A percentile compares a stretch with the other conserved stretches of the same genome.
Conservation (phyloP, 139 green algal genomes). For the Chlorella sp. region DNA sequence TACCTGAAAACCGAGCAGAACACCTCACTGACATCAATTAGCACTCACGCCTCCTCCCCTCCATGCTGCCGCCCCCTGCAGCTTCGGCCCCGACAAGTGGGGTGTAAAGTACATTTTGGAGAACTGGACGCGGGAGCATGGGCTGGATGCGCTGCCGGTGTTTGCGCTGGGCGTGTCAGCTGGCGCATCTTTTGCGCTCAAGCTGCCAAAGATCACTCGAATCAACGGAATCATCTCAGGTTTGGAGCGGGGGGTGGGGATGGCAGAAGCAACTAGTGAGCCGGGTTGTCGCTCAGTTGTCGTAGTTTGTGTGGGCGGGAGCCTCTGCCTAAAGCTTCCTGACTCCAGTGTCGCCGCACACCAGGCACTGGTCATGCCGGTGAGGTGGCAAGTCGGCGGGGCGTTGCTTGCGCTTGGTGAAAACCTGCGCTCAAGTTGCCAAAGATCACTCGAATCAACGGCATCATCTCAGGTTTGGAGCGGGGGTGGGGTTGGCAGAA, state of each 20-base stretch:
- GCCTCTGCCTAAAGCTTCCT: too few relatives aligned
- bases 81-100: slow-evolving; percentile 1
- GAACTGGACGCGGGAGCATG: not conserved
- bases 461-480: slow-evolving; percentile 21
- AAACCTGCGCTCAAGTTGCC: slow-evolving; percentile 16
- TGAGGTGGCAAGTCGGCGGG: not conserved
- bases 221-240: slow-evolving; percentile 27
- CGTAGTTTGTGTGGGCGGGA: not conserved
- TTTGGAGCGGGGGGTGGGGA: not conserved
- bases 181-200: slow-evolving; percentile 15
- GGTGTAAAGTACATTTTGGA: slow-evolving; percentile 29
- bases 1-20: too few relatives aligned
- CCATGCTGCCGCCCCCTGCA: not conserved
- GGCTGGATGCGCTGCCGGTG: not conserved
- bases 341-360: too few relatives aligned
- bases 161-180: slow-evolving; percentile 17
- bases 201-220: slow-evolving; percentile 12
- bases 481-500: not conserved
- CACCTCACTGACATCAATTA: not conserved
- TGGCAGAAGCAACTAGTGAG: not conserved
- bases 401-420: too few relatives aligned
- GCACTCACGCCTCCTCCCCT: not conserved
- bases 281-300: not conserved
- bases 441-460: slow-evolving; percentile 21
- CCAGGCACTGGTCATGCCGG: too few relatives aligned